Conservation (phyloP, 371 early-diverging fungal genomes). For the Mortierella sp. region DNA sequence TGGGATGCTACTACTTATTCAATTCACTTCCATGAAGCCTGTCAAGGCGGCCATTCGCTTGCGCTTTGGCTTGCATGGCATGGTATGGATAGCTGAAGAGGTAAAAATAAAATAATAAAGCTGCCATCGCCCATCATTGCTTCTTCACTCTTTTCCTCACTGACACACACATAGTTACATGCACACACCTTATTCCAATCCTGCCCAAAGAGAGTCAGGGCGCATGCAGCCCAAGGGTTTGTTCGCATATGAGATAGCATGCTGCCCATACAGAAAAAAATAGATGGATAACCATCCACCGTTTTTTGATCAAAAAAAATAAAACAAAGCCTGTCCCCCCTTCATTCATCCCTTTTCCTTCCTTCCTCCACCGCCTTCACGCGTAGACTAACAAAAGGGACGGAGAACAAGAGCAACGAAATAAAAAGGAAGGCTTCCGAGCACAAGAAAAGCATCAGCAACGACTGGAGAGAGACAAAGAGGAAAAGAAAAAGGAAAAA, state of each 20-base stretch:
- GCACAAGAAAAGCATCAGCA: neutral
- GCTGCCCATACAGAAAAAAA: neutral
- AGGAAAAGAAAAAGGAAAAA: conserved; percentile 4
- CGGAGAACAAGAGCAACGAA: neutral
- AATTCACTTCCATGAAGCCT: neutral
- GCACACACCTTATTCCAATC: neutral
- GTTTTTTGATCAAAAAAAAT: neutral
- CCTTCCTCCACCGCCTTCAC: neutral
- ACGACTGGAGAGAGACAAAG: neutral
- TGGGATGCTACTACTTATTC: neutral
- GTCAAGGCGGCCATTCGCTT: neutral
- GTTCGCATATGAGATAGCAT: conserved; percentile 3
- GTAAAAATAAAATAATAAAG: neutral
- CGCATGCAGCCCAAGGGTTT: neutral
- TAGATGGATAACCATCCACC: conserved; percentile 2
- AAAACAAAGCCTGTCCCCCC: neutral
- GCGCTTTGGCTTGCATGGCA: neutral
- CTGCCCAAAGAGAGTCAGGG: conserved; percentile 8
- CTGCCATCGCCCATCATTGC: neutral
- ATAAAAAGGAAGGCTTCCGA: conserved; percentile 15
- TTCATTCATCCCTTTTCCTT: neutral
- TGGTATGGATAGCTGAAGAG: neutral
- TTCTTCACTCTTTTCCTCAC: neutral
- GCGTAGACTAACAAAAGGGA: conserved; percentile 5
- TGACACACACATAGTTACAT: neutral